A percentile compares a stretch with the other conserved stretches of the same genome.
Conservation (phyloP, 208 protist species). For the Trypanosoma lewisi region DNA sequence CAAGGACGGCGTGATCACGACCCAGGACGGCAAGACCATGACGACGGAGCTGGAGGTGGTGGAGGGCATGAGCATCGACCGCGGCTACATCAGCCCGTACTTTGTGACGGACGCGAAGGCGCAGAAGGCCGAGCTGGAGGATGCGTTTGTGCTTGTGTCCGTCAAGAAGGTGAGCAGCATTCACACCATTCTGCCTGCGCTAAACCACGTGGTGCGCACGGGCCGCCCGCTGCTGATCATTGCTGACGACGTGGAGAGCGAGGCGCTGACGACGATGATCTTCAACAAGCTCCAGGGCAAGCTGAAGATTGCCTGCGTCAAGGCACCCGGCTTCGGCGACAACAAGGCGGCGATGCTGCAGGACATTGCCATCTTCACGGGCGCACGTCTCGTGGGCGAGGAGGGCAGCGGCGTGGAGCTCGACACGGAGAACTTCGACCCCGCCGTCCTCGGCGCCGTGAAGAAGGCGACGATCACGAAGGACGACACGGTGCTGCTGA, state of each 20-base stretch:
- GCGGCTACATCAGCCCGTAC: too few species aligned
- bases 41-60: too few species aligned
- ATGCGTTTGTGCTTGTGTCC: too few species aligned
- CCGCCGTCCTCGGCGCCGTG: conserved; percentile 59
- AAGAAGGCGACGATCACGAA: conserved; percentile 93
- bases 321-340: conserved; percentile 99
- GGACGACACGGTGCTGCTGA: conserved; percentile 93
- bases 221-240: conserved; percentile 97
- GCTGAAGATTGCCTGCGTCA: conserved; percentile 92
- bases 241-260: conserved; percentile 98
- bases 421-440: conserved; percentile 70
- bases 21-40: too few species aligned
- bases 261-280: conserved; percentile 93
- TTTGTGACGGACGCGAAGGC: too few species aligned
- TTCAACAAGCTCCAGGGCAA: conserved; percentile 87
- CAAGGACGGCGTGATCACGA: too few species aligned
- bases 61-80: too few species aligned
- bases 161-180: too few species aligned
- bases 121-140: too few species aligned
- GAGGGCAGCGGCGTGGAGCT: conserved; percentile 93
- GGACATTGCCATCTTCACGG: conserved; percentile 98
- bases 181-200: background rate
- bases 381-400: conserved; percentile 89
- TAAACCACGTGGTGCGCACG: conserved; percentile 48
- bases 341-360: conserved; percentile 97